Evolutionary conservation across 1,284 basidiomycete species (phyloP).

Genomic region (Trichosporon sp.): DNA sequence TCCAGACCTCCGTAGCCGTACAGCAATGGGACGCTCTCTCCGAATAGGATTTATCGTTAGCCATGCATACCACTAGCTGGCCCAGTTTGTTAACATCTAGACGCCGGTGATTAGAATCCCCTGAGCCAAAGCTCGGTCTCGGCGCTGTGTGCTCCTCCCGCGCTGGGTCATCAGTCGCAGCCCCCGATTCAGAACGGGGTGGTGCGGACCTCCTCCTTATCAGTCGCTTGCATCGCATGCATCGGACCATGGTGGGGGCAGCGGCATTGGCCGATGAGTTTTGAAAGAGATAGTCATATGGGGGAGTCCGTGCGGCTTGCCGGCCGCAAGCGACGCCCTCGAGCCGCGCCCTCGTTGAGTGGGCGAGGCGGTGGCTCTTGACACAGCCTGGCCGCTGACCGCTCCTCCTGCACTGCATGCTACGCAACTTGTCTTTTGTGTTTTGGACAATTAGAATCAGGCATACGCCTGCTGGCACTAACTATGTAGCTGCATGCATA

Average conservation of each 20-base stretch:
- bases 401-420: neutral
- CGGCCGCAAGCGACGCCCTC: too few species aligned
- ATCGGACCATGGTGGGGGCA: neutral
- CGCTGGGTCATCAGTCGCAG: neutral
- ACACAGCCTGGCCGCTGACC: neutral
- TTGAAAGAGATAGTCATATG: too few species aligned
- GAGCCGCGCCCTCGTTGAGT: too few species aligned
- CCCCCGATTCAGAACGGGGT: neutral
- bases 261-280: neutral
- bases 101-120: neutral
- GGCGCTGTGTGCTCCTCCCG: neutral
- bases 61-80: neutral
- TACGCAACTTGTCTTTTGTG: too few species aligned
- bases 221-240: neutral
- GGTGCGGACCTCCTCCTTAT: neutral
- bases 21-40: too few species aligned
- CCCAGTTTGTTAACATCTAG: neutral
- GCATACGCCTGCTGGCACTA: neutral
- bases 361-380: neutral
- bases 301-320: neutral
- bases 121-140: neutral
- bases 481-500: neutral
- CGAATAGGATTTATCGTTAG: neutral
- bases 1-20: neutral
- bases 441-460: too few species aligned